Conservation (phyloP, 2,329 filamentous ascomycete species). For the Fusarium paranaense region DNA sequence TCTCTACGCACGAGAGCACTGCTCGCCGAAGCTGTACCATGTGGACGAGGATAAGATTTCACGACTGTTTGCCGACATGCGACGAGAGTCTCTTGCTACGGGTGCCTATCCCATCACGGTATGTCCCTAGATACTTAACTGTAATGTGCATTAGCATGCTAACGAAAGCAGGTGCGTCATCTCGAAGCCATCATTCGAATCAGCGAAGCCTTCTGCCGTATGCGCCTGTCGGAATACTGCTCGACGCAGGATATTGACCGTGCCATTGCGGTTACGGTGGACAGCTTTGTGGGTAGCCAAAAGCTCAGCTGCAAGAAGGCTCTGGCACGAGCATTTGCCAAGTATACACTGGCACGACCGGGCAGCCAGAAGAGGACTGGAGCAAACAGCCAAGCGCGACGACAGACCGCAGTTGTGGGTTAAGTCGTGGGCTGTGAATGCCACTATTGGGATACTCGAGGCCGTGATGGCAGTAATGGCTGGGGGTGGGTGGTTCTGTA, state of each 20-base stretch:
- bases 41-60: slow-evolving; percentile 98
- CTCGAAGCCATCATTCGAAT: slow-evolving; percentile 98
- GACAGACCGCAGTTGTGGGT: slow-evolving; percentile 46
- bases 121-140: slow-evolving; percentile 55
- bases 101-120: slow-evolving; percentile 98
- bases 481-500: slow-evolving; percentile 1
- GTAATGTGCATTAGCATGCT: neutral
- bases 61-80: slow-evolving; percentile 94
- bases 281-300: slow-evolving; percentile 95
- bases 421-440: slow-evolving; percentile 8
- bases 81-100: slow-evolving; percentile 90
- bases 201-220: slow-evolving; percentile 93
- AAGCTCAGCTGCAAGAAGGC: slow-evolving; percentile 99
- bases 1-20: slow-evolving; percentile 90
- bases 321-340: slow-evolving; percentile 91
- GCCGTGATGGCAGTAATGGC: neutral
- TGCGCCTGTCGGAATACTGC: slow-evolving; percentile 98
- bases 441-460: neutral
- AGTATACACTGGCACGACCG: slow-evolving; percentile 78
- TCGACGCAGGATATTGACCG: slow-evolving; percentile 91
- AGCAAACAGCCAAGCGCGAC: slow-evolving; percentile 40
- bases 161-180: slow-evolving; percentile 82
- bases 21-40: slow-evolving; percentile 92
- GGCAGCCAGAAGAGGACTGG: slow-evolving; percentile 47
- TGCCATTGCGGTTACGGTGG: slow-evolving; percentile 95